Percentiles rank a stretch among this genome's conserved stretches.
phyloP scores from a whole-genome alignment of 2,329 filamentous ascomycete genomes.

The Pseudogymnoascus sp. region DNA sequence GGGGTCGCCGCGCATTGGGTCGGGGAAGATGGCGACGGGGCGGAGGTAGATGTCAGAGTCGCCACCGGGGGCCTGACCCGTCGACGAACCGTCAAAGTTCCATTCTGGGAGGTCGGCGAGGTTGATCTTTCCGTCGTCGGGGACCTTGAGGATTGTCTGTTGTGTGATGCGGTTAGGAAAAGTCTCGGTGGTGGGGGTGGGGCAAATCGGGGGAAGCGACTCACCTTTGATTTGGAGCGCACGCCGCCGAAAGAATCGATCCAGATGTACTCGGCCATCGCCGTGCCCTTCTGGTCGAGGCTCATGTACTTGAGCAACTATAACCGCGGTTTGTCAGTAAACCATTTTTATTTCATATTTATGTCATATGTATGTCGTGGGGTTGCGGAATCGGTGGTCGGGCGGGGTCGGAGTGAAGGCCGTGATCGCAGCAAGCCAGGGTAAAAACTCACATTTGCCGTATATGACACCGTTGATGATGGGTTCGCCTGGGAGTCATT shows the following conservation, averaged over 20 bases:
- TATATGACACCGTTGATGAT: slow-evolving; percentile 30
- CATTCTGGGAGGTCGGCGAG: slow-evolving; percentile 66
- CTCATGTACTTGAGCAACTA: slow-evolving; percentile 88
- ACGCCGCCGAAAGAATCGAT: slow-evolving; percentile 76
- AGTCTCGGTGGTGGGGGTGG: slow-evolving; percentile 4
- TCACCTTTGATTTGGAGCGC: slow-evolving; percentile 93
- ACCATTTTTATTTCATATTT: no score
- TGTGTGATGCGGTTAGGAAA: not conserved
- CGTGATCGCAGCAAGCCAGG: not conserved
- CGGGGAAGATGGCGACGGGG: slow-evolving; percentile 80
- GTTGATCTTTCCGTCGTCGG: slow-evolving; percentile 33
- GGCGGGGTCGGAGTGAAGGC: slow-evolving; percentile 7
- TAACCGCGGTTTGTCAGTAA: slow-evolving; percentile 12
- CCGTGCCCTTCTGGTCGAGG: slow-evolving; percentile 79
- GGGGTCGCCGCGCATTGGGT: slow-evolving; percentile 81
- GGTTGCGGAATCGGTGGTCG: not conserved
- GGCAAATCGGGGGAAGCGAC: slow-evolving; percentile 8
- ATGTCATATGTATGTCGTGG: not conserved
- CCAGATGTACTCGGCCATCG: slow-evolving; percentile 98
- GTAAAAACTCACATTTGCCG: slow-evolving; percentile 33
- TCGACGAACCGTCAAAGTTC: slow-evolving; percentile 87
- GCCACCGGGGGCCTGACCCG: slow-evolving; percentile 83
- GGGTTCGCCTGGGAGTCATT: slow-evolving; percentile 9
- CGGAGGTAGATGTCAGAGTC: slow-evolving; percentile 98
- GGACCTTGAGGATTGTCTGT: slow-evolving; percentile 57